Evolutionary conservation across 306 rosid genomes (phyloP).

Genomic region (Fragaria iinumae): DNA sequence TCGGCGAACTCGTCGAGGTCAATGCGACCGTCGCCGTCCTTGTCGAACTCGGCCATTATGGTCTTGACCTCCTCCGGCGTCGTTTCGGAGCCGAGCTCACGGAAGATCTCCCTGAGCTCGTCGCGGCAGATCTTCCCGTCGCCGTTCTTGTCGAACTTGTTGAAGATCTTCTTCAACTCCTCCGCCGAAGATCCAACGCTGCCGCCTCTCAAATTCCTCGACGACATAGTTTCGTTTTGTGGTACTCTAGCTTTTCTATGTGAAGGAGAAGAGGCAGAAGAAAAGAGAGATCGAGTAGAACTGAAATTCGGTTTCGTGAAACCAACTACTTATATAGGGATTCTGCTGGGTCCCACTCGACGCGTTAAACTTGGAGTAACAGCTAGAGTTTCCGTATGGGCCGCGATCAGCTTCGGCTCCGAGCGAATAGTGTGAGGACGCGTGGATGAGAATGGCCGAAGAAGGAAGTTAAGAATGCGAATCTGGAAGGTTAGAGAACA

Average conservation of each 20-base stretch:
- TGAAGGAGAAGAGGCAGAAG: no score
- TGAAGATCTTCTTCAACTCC: slow-evolving; percentile 62
- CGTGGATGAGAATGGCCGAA: neutral
- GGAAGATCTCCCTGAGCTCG: slow-evolving; percentile 63
- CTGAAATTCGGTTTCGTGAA: no score
- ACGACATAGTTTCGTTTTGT: neutral
- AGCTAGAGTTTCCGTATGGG: no score
- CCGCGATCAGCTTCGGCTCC: no score
- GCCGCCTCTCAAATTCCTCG: neutral
- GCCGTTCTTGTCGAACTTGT: slow-evolving; percentile 87
- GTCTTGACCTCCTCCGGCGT: slow-evolving; percentile 55
- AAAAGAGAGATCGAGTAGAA: no score
- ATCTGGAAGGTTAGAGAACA: neutral
- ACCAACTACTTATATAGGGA: no score
- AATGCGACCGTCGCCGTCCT: slow-evolving; percentile 84
- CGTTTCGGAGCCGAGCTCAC: slow-evolving; percentile 53
- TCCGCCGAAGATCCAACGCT: slow-evolving; percentile 44
- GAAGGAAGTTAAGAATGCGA: neutral
- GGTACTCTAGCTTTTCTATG: no score
- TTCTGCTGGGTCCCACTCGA: no score
- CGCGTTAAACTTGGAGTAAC: no score
- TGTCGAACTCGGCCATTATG: slow-evolving; percentile 75
- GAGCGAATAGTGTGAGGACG: neutral
- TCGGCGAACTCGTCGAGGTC: slow-evolving; percentile 70
- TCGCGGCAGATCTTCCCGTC: slow-evolving; percentile 73